These are phyloP conservation scores for Mycena olivaceomarginata DNA, from an alignment of 768 basidiomycete species.

Conservation along the genomic window DNA sequence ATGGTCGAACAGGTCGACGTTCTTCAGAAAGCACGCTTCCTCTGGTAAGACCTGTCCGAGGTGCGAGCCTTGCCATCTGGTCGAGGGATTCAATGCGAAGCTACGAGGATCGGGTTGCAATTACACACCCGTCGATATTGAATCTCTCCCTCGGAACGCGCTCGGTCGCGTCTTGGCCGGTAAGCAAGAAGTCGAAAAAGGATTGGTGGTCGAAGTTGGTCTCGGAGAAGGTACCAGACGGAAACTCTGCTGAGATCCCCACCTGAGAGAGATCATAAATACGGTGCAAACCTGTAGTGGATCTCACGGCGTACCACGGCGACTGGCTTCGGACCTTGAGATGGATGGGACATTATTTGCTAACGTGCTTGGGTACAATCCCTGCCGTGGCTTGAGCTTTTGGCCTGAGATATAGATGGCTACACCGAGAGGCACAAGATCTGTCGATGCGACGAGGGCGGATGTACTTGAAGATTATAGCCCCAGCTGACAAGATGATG, in stretches of 20 bases:
- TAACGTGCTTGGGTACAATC: not conserved
- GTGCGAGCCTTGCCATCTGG: constrained; percentile 50
- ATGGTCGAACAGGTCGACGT: constrained; percentile 58
- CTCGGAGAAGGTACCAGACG: constrained; percentile 50
- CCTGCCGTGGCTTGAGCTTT: not conserved
- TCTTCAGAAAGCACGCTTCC: constrained; percentile 62
- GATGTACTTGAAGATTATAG: too few relatives aligned
- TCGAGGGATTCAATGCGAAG: not conserved
- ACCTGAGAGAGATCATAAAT: constrained; percentile 41
- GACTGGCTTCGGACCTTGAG: not conserved
- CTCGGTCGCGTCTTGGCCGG: constrained; percentile 55
- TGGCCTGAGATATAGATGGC: too few relatives aligned
- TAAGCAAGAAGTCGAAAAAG: constrained; percentile 61
- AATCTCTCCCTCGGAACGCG: constrained; percentile 55
- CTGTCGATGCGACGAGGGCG: too few relatives aligned
- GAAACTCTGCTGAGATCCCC: constrained; percentile 63
- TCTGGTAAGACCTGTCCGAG: constrained; percentile 52
- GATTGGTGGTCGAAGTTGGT: constrained; percentile 56
- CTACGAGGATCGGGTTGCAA: too few relatives aligned
- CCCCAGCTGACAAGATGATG: too few relatives aligned
- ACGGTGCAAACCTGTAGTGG: not conserved
- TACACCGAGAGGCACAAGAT: too few relatives aligned
- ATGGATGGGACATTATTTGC: constrained; percentile 3
- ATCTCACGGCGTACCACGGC: constrained; percentile 10
- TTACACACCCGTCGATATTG: constrained; percentile 55